phyloP scores from a whole-genome alignment of 2,329 filamentous ascomycete genomes.

The Hypoxylon sp. region DNA sequence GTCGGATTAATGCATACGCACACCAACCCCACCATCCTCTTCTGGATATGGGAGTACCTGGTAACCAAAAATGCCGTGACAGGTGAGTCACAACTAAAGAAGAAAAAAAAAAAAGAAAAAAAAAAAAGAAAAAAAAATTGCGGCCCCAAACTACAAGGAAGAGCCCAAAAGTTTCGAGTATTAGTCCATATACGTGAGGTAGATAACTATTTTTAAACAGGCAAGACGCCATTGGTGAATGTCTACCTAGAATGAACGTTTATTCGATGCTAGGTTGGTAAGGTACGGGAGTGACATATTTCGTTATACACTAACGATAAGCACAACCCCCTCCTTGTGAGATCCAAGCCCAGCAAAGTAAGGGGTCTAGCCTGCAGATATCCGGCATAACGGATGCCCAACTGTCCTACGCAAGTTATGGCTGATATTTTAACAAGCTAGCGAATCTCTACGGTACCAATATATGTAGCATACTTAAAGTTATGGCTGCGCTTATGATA shows the following conservation, averaged over 20 bases:
- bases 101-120: background rate
- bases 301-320: background rate
- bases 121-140: background rate
- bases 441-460: background rate
- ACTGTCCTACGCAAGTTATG: background rate
- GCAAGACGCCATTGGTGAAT: background rate
- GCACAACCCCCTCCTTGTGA: background rate
- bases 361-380: background rate
- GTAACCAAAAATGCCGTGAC: constrained; percentile 3
- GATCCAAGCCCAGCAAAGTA: background rate
- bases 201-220: background rate
- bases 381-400: background rate
- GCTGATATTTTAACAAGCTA: background rate
- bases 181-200: no score
- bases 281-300: no score
- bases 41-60: constrained; percentile 29
- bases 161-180: background rate
- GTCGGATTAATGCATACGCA: constrained; percentile 23
- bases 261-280: background rate
- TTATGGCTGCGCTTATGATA: background rate
- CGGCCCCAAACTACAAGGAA: background rate
- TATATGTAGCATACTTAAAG: background rate
- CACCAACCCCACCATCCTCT: constrained; percentile 19
- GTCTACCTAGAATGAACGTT: background rate
- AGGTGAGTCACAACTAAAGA: background rate